Evolutionary conservation across 2,329 filamentous ascomycete genomes (phyloP).

Genomic region (Epichloe sibirici): DNA sequence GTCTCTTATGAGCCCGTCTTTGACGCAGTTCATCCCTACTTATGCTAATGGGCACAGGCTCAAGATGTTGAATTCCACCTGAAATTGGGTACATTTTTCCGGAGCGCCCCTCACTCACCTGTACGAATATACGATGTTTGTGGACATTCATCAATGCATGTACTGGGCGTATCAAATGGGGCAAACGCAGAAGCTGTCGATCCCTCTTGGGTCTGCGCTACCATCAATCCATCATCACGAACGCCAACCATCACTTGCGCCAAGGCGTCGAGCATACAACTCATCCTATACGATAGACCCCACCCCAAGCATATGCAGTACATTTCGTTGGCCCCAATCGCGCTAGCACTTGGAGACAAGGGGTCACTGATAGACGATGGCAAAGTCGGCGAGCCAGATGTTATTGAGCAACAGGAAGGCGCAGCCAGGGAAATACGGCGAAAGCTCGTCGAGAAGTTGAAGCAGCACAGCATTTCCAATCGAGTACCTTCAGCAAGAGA

Average conservation of each 20-base stretch:
- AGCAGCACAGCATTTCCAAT: constrained; percentile 72
- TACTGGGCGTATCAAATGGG: constrained; percentile 72
- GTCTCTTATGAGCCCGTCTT: constrained; percentile 16
- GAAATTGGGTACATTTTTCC: constrained; percentile 69
- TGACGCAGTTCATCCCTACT: not conserved
- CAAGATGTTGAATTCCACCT: constrained; percentile 80
- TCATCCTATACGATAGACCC: constrained; percentile 81
- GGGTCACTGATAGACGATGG: constrained; percentile 25
- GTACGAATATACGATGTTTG: constrained; percentile 74
- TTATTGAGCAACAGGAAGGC: constrained; percentile 55
- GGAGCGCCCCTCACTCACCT: constrained; percentile 69
- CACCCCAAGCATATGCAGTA: constrained; percentile 89
- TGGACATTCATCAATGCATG: constrained; percentile 69
- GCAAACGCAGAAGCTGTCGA: constrained; percentile 39
- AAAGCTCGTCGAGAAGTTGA: constrained; percentile 72
- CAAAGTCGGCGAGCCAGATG: constrained; percentile 44
- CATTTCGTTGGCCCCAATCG: constrained; percentile 80
- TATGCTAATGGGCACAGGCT: constrained; percentile 32
- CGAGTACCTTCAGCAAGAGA: constrained; percentile 73
- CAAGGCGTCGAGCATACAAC: constrained; percentile 62
- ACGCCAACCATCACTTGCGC: constrained; percentile 66
- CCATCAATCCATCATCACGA: constrained; percentile 35
- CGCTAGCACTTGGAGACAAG: constrained; percentile 72
- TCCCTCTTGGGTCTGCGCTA: constrained; percentile 55
- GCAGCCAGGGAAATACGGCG: constrained; percentile 46